Base-by-base conservation (phyloP, 2,329 filamentous ascomycete species). In the Fonsecaea monophora region DNA sequence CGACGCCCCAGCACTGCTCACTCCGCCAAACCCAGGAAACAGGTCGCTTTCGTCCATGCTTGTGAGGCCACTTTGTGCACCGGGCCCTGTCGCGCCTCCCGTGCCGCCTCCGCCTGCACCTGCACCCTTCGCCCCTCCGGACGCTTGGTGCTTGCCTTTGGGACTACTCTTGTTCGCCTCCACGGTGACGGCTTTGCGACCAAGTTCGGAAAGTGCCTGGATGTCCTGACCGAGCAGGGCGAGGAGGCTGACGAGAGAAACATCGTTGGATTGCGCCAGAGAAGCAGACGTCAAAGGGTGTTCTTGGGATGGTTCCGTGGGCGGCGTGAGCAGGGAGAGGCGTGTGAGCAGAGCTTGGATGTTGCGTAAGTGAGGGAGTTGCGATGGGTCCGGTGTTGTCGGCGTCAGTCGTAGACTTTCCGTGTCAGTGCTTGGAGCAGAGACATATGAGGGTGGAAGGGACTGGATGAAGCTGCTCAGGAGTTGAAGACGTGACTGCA, bases 291-390 rank as follows among this genome's bases (percentile, higher is more conserved):
- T 83, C 75, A 94, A 92, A 0, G 86, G 84, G 38, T 66, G 50
- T 6, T 54, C n/a, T 38, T 53, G 12, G 30, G 62, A 42, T 4
- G 62, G 32, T 15, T 84, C 82, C 4, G 32, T 62, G 32, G 83
- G 80, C 2, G 94, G 92, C 4, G 90, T 88, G 62, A 97, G 86
- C 18, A 98, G 89, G 45, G 91, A 90, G 34, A 97, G 85, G 60
- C 94, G 90, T 58, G 90, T 90, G 69, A 97, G 86, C 48, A 97
- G 89, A 1, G 94, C 90, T 74, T 94, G 91, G 70, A 97, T 92
- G 70, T 92, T 92, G 68, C 95, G 92, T 37, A 99, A 87, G 50
- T 97, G 89, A 1, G 88, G 85, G 74, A 92, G 86, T 6, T 92
- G 77, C 56, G 75, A 70, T 64, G 75, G 61, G 56, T 70, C 74